Conservation (phyloP, 2,329 filamentous ascomycete genomes). For the Aureobasidium namibiae region DNA sequence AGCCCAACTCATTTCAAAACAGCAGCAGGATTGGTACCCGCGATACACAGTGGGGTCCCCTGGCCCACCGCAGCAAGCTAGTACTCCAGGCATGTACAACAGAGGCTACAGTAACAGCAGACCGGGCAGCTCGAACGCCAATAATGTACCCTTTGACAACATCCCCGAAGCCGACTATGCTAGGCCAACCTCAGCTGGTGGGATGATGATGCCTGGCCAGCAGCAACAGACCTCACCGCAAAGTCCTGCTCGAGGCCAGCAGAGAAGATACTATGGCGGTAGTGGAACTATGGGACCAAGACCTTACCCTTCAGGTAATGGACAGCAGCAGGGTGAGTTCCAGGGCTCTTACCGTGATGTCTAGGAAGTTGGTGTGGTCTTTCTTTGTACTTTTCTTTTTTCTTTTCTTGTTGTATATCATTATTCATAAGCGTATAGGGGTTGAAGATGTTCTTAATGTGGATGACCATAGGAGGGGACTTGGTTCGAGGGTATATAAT, state of each 20-base stretch:
- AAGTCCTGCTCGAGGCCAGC: neutral
- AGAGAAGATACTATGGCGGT: conserved; percentile 2
- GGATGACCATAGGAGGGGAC: neutral
- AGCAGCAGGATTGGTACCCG: neutral
- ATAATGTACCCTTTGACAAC: neutral
- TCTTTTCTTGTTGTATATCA: neutral
- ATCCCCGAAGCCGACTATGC: neutral
- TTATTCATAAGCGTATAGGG: neutral
- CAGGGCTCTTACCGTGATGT: neutral
- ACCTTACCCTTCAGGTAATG: neutral
- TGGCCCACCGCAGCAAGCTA: conserved; percentile 7
- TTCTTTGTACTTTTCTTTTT: neutral
- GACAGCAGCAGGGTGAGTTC: neutral
- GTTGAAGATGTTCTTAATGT: neutral
- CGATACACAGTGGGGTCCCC: neutral
- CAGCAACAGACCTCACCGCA: neutral
- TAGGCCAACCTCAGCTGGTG: neutral
- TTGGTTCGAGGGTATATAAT: neutral
- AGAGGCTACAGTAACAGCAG: neutral
- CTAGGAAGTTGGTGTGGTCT: neutral
- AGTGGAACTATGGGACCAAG: neutral
- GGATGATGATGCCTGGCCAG: neutral
- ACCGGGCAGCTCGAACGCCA: neutral
- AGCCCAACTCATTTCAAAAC: neutral
- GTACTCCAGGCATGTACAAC: neutral